phyloP scores from a whole-genome alignment of 176 grass and related monocot genomes.

The Oryza glaberrima region DNA sequence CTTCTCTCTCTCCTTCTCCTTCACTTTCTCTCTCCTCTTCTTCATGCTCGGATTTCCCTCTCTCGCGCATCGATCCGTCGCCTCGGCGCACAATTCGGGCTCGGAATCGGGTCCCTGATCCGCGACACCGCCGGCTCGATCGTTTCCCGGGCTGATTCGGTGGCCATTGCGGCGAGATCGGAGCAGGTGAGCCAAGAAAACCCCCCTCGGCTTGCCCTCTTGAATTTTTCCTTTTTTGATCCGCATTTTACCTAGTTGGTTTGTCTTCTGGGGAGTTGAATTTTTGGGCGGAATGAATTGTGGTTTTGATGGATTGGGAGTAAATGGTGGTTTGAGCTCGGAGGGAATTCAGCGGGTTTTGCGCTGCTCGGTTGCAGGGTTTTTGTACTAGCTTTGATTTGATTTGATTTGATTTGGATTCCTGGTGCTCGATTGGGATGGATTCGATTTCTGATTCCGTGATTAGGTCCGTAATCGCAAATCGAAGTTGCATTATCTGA shows the following conservation, averaged over 20 bases:
- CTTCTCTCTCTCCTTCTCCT: constrained; percentile 22
- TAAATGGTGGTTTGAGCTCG: constrained; percentile 21
- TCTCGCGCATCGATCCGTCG: constrained; percentile 33
- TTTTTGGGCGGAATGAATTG: not conserved
- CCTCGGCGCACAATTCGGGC: constrained; percentile 4
- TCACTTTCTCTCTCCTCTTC: not conserved
- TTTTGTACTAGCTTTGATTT: not conserved
- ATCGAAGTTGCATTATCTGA: not conserved
- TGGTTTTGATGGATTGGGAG: not conserved
- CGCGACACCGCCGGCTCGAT: not conserved
- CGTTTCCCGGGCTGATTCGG: constrained; percentile 14
- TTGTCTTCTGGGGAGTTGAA: not conserved
- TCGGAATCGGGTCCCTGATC: constrained; percentile 17
- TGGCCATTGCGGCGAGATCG: constrained; percentile 34
- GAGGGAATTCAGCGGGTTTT: not conserved
- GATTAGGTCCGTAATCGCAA: not conserved
- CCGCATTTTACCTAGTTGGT: not conserved
- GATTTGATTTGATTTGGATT: constrained; percentile 21
- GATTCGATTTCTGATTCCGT: not conserved
- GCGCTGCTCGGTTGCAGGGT: not conserved
- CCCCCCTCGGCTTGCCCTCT: not conserved
- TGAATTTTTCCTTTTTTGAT: not conserved
- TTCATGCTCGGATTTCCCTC: constrained; percentile 27
- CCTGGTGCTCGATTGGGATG: not conserved
- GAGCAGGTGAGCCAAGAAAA: constrained; percentile 24